Evolutionary conservation across 2,329 filamentous ascomycete species (phyloP), one percentile per base, ranked within the genome.

Genomic region (Xenosphaeropsis pyriputrescens): DNA sequence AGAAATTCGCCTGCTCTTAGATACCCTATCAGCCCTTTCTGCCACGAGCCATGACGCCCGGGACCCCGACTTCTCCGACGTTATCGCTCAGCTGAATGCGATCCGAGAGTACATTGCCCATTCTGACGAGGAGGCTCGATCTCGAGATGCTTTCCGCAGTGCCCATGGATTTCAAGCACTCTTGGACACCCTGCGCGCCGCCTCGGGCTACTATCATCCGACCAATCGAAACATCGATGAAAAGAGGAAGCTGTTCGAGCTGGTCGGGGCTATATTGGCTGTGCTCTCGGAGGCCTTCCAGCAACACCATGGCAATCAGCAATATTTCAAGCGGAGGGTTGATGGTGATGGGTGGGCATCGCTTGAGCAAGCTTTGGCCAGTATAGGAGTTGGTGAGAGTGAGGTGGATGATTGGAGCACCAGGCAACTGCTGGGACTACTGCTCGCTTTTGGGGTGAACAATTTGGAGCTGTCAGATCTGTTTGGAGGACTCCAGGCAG

Each of bases 71-170:
- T 44, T 63, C 2, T 41, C 46, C 5, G 43, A 57, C 4, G 43
- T 60, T 6, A 51, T 51, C 39, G 46, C 48, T 7, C 47, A 50
- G 34, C 36, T 43, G n/a, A 48, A 53, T 35, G 43, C 47, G 9
- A 47, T 57, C 14, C 48, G 50, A n/a, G 45, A 43, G 15, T 52
- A 50, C 38, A 39, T 57, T 5, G 47, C 50, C 39, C 62, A 68
- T 32, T 64, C 68, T 8, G 51, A 58, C 18, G 51, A 61, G 30
- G 57, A 65, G 13, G 63, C 66, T 2, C 61, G 62, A 42, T 57
- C 65, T 5, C 85, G 86, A 60, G 84, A 93, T 60, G 78, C 84
- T 48, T 94, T 95, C 55, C 75, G 88, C 46, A 75, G 84, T 52
- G 69, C 86, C 18, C 67, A 72, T 40, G 88, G 88, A 50, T 94